These are phyloP conservation scores for Plasmodium gallinaceum DNA, from an alignment of 169 alveolate species.

Conservation along the genomic window DNA sequence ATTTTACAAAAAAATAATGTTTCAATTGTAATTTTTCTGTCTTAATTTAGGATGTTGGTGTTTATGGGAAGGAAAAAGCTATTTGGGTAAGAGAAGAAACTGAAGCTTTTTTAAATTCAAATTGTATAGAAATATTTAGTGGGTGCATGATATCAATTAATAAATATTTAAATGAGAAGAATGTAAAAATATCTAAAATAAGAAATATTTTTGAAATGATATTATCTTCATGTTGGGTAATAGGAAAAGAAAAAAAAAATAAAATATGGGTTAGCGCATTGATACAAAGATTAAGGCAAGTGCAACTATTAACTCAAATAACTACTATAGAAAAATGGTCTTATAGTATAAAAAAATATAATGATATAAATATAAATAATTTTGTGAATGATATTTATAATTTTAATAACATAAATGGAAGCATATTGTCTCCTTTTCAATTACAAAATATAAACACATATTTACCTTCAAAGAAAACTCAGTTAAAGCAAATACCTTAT, in stretches of 20 bases:
- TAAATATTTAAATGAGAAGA: constrained; percentile 43
- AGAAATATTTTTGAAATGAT: constrained; percentile 47
- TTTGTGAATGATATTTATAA: constrained; percentile 65
- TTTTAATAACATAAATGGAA: constrained; percentile 65
- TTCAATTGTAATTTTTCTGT: not conserved
- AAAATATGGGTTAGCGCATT: constrained; percentile 67
- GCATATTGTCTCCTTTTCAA: constrained; percentile 55
- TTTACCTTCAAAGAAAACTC: constrained; percentile 36
- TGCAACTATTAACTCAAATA: constrained; percentile 52
- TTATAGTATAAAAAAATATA: constrained; percentile 54
- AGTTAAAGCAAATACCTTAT: constrained; percentile 28
- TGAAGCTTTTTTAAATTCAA: constrained; percentile 59
- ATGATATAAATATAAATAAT: constrained; percentile 46
- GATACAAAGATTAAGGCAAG: constrained; percentile 70
- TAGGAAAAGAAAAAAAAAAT: constrained; percentile 64
- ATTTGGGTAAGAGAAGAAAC: constrained; percentile 67
- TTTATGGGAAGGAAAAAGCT: constrained; percentile 31
- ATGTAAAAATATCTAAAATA: constrained; percentile 42
- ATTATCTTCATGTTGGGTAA: constrained; percentile 63
- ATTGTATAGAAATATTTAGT: constrained; percentile 60
- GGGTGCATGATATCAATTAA: constrained; percentile 51
- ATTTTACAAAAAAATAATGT: not conserved
- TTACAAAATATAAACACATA: constrained; percentile 41
- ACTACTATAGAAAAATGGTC: constrained; percentile 69
- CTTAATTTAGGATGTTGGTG: constrained; percentile 31